Conservation (phyloP, 169 alveolate species). For the Babesia sp. region DNA sequence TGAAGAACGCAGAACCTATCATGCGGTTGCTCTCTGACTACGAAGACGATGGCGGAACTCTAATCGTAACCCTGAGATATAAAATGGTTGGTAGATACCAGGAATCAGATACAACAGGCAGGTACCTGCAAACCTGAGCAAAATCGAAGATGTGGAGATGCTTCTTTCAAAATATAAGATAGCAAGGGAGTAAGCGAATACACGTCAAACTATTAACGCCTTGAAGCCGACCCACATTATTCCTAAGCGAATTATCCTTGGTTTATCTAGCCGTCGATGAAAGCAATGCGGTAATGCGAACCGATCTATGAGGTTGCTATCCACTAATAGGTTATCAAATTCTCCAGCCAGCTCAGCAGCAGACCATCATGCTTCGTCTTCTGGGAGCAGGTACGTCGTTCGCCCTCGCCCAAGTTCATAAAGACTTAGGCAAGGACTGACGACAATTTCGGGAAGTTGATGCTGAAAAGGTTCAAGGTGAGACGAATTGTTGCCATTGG, state of each 20-base stretch:
- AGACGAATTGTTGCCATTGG: background rate
- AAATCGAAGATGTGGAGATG: constrained; percentile 7
- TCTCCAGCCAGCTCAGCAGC: background rate
- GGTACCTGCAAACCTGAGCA: constrained; percentile 31
- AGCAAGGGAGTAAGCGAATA: constrained; percentile 2
- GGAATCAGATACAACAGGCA: background rate
- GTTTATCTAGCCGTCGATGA: constrained; percentile 21
- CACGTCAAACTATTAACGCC: background rate
- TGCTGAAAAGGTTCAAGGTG: constrained; percentile 15
- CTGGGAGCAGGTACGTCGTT: constrained; percentile 41
- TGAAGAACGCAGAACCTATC: constrained; percentile 2
- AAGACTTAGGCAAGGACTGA: background rate
- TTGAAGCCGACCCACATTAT: constrained; percentile 42
- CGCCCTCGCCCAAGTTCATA: background rate
- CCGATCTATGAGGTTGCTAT: background rate
- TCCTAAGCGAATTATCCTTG: constrained; percentile 45
- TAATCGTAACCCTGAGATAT: constrained; percentile 16
- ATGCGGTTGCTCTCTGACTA: constrained; percentile 20
- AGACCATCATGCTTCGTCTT: constrained; percentile 43
- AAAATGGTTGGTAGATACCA: constrained; percentile 29
- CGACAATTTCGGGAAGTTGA: constrained; percentile 19
- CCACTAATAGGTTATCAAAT: constrained; percentile 1
- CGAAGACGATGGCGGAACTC: background rate
- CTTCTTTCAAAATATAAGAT: background rate
- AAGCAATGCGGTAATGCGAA: constrained; percentile 21